phyloP scores from a whole-genome alignment of 2,329 filamentous ascomycete species.

The Exophiala alcalophila region DNA sequence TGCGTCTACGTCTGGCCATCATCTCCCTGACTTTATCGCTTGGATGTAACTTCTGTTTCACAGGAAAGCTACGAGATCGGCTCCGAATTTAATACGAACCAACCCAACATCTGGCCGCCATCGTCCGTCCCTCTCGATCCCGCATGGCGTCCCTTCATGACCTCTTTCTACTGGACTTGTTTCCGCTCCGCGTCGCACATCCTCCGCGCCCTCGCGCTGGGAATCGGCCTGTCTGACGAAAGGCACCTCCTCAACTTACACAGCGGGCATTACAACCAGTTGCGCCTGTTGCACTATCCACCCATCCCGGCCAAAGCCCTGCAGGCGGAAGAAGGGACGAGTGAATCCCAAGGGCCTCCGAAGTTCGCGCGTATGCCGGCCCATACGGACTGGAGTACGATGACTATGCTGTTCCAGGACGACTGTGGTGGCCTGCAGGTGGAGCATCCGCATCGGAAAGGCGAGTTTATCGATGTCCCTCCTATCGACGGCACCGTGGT shows the following conservation, averaged over 20 bases:
- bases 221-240: constrained; percentile 48
- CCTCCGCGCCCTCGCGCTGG: constrained; percentile 39
- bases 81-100: constrained; percentile 44
- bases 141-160: constrained; percentile 50
- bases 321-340: constrained; percentile 44
- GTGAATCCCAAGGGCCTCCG: too few species aligned
- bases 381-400: constrained; percentile 55
- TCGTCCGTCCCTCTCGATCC: constrained; percentile 45
- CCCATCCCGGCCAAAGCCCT: constrained; percentile 46
- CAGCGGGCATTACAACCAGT: constrained; percentile 56
- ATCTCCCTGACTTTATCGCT: not conserved
- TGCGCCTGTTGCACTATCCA: constrained; percentile 61
- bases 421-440: constrained; percentile 52
- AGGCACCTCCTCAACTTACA: constrained; percentile 50
- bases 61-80: constrained; percentile 55
- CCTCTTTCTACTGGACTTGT: constrained; percentile 50
- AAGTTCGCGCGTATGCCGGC: constrained; percentile 49
- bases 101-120: constrained; percentile 53
- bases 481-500: constrained; percentile 42
- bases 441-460: constrained; percentile 41
- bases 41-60: not conserved
- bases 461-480: constrained; percentile 42
- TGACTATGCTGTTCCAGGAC: constrained; percentile 57
- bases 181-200: constrained; percentile 55
- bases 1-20: constrained; percentile 28